Evolutionary conservation across 345 rosid species (phyloP), one percentile per base, ranked within the genome.

Genomic region (Populus euphratica): DNA sequence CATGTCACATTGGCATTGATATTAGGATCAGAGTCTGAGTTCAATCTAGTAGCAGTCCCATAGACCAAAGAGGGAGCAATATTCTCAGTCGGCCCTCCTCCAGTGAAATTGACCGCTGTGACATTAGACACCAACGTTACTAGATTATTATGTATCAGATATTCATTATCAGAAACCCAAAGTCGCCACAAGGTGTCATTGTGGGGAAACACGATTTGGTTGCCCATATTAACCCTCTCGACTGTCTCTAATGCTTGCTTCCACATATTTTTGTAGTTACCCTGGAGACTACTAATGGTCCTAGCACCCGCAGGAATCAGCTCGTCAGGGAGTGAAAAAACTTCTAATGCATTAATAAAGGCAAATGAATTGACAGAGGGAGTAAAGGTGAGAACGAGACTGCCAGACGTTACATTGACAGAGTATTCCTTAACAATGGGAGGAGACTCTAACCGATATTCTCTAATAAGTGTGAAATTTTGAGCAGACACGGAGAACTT

Each of bases 221-320:
- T 91, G 23, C 99, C 98, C 99, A 94, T 94, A 78, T 94, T 91
- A n/a, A 94, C 91, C 79, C 99, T 83, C 20, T 84, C 81, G 71
- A 90, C 90, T 0, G 93, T 91, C 91, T 93, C 98, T 72, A 93
- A 77, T 2, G 90, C 97, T 41, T 74, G 83, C 29, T 18, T 73
- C 78, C 67, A 44, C 52, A 94, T 79, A 69, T 20, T 79, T 74
- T 75, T 78, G 61, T 70, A 63, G 44, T 29, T 71, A 2, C 68
- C 80, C 1, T 79, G 84, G 7, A 76, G 69, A 70, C 79, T 84
- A 8, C 1, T 47, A 47, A 88, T 49, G 13, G 77, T 49, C 39
- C 61, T 71, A 17, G 86, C 92, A 62, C 84, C 84, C 50, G 79
- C 44, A 5, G 98, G 97, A 68, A 90, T 77, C 61, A 93, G 75